Base-by-base conservation (phyloP, 306 rosid genomes). In the Acacia acuminata region DNA sequence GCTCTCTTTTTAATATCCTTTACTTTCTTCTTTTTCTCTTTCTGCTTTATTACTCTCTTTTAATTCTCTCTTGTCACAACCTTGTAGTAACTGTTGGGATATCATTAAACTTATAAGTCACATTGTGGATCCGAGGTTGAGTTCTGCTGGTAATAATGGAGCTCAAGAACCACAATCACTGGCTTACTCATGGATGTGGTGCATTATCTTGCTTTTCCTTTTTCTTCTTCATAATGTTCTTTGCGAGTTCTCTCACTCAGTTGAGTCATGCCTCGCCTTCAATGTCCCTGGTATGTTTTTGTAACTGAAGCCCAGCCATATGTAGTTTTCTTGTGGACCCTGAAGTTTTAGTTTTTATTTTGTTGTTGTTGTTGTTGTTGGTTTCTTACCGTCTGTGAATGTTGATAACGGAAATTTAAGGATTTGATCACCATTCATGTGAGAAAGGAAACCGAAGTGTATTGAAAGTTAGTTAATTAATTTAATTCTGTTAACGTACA, bases 221-320 rank as follows among this genome's bases (percentile, higher is more conserved):
- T 0, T n/a, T 93, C 72, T 84, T 91, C 19, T 85, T 87, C 42
- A 68, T 88, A 24, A 42, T 86, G 51, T 74, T 85, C 82, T 86
- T 89, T 60, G 77, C 89, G n/a, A 75, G 81, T 63, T 78, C 88
- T 73, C 84, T 91, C 86, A 67, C 75, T 63, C 87, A 89, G 22
- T 86, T 91, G 44, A 72, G 84, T 53, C 77, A 85, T 85, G 97
- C 89, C 34, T 88, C 88, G 12, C 84, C 93, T 88, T 88, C 93
- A 81, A 68, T 85, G 69, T 89, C 82, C 83, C 84, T 86, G 91
- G 99, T 96, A 80, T 82, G 84, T 45, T 25, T 30, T 81, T 58
- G 55, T 22, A 56, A 40, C 45, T 47, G 67, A 58, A 40, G 50
- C 34, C 45, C 44, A 16, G 4, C 53, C 48, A 30, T 43, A 16